Conservation (phyloP, 2,329 filamentous ascomycete species). For the Fusarium verticillioides region DNA sequence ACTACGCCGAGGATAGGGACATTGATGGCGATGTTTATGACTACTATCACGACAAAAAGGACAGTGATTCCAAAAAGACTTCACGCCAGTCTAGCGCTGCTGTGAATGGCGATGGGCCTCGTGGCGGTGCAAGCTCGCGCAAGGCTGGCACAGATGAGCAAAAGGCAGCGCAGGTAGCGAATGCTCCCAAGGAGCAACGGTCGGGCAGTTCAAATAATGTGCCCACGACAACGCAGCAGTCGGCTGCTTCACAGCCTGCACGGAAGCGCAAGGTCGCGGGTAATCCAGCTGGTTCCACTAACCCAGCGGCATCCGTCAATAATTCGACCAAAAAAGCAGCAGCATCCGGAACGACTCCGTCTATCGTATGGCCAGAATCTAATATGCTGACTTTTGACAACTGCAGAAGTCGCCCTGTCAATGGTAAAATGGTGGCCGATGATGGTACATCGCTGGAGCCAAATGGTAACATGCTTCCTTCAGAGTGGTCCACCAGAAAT, state of each 20-base stretch:
- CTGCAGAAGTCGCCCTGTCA: conserved; percentile 73
- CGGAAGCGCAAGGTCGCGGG: conserved; percentile 87
- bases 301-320: conserved; percentile 40
- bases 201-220: conserved; percentile 41
- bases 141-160: conserved; percentile 55
- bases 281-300: conserved; percentile 41
- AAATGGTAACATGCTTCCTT: conserved; percentile 73
- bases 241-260: conserved; percentile 61
- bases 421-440: conserved; percentile 86
- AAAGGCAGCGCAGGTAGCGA: conserved; percentile 51
- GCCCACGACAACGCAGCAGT: conserved; percentile 61
- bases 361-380: conserved; percentile 67
- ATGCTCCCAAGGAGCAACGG: conserved; percentile 52
- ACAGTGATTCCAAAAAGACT: conserved; percentile 67
- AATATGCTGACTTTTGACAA: conserved; percentile 92
- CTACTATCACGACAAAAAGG: conserved; percentile 65
- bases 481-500: conserved; percentile 37
- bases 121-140: conserved; percentile 52
- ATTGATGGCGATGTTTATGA: conserved; percentile 89
- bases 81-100: conserved; percentile 58
- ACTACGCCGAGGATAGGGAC: conserved; percentile 96
- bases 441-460: conserved; percentile 85
- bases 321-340: conserved; percentile 37
- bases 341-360: conserved; percentile 50
- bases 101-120: conserved; percentile 52